phyloP scores from a whole-genome alignment of 2,329 filamentous ascomycete genomes.

The Sporothrix humicola region DNA sequence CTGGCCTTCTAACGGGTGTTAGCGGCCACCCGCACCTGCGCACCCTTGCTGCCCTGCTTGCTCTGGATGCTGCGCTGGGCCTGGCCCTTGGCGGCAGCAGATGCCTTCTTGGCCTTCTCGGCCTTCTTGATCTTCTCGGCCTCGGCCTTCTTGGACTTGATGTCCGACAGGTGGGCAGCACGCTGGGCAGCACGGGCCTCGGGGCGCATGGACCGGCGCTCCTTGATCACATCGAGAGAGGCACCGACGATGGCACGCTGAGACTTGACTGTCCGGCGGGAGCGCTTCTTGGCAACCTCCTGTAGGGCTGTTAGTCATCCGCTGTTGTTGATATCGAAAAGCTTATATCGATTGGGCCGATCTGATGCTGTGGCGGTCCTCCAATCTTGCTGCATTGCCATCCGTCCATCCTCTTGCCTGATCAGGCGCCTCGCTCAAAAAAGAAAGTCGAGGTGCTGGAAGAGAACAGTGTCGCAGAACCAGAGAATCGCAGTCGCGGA shows the following conservation, averaged over 20 bases:
- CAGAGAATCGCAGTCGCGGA: not conserved
- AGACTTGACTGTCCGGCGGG: constrained; percentile 95
- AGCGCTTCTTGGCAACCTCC: constrained; percentile 99
- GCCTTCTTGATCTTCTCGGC: constrained; percentile 94
- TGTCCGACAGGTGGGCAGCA: constrained; percentile 88
- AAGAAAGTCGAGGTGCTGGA: not conserved
- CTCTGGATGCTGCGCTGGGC: constrained; percentile 80
- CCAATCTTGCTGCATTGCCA: not conserved
- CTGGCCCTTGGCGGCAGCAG: constrained; percentile 76
- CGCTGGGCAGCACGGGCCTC: constrained; percentile 94
- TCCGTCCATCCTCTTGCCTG: not conserved
- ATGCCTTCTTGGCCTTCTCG: constrained; percentile 95
- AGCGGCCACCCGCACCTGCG: constrained; percentile 81
- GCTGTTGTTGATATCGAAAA: constrained; percentile 10
- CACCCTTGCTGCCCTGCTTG: constrained; percentile 97
- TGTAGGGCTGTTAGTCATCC: constrained; percentile 53
- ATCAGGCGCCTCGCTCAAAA: not conserved
- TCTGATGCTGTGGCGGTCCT: not conserved
- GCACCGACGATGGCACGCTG: constrained; percentile 99
- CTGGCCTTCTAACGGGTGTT: constrained; percentile 74
- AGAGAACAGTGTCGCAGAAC: not conserved
- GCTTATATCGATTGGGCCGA: not conserved
- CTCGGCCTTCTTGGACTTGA: constrained; percentile 97
- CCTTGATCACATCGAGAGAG: constrained; percentile 99
- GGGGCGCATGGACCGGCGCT: constrained; percentile 91